Base-by-base conservation (phyloP, 805 yeast genomes). In the Kluyveromyces starmeri region DNA sequence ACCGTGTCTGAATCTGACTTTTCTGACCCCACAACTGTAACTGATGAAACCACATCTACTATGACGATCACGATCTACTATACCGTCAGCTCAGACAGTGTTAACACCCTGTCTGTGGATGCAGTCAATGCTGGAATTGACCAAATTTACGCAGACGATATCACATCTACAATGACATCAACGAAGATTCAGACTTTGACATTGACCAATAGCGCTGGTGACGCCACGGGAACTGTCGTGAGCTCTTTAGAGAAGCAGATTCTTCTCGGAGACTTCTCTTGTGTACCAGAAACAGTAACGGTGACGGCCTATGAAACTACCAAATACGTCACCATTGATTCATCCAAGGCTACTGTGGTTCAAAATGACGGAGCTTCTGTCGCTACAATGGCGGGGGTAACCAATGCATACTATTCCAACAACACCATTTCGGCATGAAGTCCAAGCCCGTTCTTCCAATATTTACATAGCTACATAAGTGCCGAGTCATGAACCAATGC, bases 111-210 rank as follows among this genome's bases (percentile, higher is more conserved):
- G 24, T 38, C 46, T 20, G 26, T 42, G 7, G 41, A 35, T 24
- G 36, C 44, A 15, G 34, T 46, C 16, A 34, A 47, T 16, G 42
- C 51, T 31, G 39, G 43, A 12, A 34, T 27, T 13, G 18, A 35
- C 9, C 20, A 34, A 13, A 33, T 30, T 21, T 22, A 21, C n/a
- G 28, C 42, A 16, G 25, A 34, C 10, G 42, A 39, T 18, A 12
- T 31, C 14, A 45, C 49, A 24, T 48, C 56, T 4, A 49, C 53
- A 20, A 30, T 47, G 27, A 48, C 54, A 6, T 38, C 46, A 24
- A 44, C 48, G 16, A 33, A 45, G 20, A 35, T 34, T 28, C 36
- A 42, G 26, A 47, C 53, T 16, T 30, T 50, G 3, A 45, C 42
- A 14, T 22, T 45, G 18, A 28, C 33, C 14, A 23, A 42, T 13